Percentiles rank a stretch among this genome's conserved stretches.
Conservation (phyloP, 1,284 basidiomycete genomes). For the Apiotrichum montevideense region DNA sequence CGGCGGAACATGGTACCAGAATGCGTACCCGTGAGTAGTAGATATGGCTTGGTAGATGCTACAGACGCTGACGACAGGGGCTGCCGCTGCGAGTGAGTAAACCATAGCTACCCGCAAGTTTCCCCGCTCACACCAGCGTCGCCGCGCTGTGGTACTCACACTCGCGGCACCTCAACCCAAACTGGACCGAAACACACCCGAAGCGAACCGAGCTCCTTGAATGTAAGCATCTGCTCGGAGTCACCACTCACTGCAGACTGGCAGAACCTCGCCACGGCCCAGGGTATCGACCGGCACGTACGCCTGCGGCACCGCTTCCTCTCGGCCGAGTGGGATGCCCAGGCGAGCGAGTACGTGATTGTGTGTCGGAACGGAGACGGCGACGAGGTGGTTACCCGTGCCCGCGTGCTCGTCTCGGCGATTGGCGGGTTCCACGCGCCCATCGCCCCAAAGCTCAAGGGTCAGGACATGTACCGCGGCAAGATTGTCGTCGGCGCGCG, state of each 20-base stretch:
- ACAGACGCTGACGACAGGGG: constrained; percentile 5
- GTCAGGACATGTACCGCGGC: constrained; percentile 21
- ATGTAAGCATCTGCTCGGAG: neutral
- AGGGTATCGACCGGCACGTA: constrained; percentile 1
- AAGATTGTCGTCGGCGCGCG: constrained; percentile 16
- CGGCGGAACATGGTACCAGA: constrained; percentile 5
- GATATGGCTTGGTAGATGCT: too few relatives aligned
- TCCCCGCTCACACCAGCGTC: neutral
- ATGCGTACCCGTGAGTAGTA: neutral
- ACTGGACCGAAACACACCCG: constrained; percentile 7
- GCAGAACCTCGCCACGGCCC: constrained; percentile 3
- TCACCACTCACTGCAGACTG: neutral
- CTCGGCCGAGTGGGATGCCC: neutral
- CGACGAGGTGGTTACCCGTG: neutral
- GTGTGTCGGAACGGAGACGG: neutral
- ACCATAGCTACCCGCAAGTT: neutral
- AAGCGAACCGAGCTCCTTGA: constrained; percentile 1
- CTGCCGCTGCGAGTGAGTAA: constrained; percentile 5
- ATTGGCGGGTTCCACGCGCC: constrained; percentile 27
- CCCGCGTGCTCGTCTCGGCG: constrained; percentile 21
- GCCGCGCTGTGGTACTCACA: constrained; percentile 4
- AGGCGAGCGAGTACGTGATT: neutral
- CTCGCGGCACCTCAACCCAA: constrained; percentile 4
- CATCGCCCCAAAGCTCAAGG: constrained; percentile 15
- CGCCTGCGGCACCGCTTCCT: neutral